A percentile compares a stretch with the other conserved stretches of the same genome.
Conservation (phyloP, 2,329 filamentous ascomycete genomes). For the Dactylellina sp. region DNA sequence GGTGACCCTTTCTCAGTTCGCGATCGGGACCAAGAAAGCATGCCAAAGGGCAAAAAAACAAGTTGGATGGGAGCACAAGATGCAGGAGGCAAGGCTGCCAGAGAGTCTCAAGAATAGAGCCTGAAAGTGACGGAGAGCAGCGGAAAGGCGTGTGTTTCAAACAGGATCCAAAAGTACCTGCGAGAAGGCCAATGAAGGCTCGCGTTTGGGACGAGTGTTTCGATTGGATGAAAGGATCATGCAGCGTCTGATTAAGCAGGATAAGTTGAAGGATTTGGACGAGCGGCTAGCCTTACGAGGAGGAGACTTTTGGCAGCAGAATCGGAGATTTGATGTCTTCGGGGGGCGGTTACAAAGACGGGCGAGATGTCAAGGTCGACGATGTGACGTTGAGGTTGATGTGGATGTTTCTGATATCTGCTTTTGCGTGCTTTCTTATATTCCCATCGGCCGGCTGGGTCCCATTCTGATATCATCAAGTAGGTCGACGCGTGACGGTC, state of each 20-base stretch:
- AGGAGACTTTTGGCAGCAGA: too few relatives aligned
- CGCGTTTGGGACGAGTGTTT: slow-evolving; percentile 25
- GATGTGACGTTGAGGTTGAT: neutral
- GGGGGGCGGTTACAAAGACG: neutral
- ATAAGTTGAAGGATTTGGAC: too few relatives aligned
- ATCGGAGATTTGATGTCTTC: too few relatives aligned
- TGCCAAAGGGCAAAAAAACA: slow-evolving; percentile 1
- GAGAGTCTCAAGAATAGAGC: neutral
- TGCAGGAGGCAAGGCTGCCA: neutral
- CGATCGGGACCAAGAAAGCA: too few relatives aligned
- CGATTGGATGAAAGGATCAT: slow-evolving; percentile 18
- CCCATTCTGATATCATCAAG: slow-evolving; percentile 27
- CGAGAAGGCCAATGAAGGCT: slow-evolving; percentile 22
- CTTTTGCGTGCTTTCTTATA: neutral
- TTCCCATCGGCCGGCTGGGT: neutral
- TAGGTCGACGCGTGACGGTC: slow-evolving; percentile 17
- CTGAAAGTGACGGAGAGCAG: slow-evolving; percentile 12
- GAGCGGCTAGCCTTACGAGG: too few relatives aligned
- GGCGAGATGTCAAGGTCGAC: neutral
- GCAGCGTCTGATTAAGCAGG: too few relatives aligned
- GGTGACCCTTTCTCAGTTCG: neutral
- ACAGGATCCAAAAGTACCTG: slow-evolving; percentile 37
- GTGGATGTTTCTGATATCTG: neutral
- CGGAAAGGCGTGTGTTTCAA: slow-evolving; percentile 42
- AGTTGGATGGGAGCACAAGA: slow-evolving; percentile 2